Conservation (phyloP, 805 yeast genomes). For the Priceomyces melissophilus region DNA sequence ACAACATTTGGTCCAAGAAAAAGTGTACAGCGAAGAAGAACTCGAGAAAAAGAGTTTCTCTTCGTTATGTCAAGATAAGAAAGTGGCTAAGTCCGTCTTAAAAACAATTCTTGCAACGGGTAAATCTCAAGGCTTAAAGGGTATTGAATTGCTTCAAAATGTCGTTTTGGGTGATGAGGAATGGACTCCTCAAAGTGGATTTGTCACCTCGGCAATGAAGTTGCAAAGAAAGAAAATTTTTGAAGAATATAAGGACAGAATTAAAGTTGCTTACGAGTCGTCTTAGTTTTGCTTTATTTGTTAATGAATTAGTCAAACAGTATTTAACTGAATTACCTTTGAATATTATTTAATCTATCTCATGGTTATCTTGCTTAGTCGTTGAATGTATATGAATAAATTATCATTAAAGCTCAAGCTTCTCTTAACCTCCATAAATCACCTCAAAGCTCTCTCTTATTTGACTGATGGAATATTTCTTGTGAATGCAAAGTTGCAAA, state of each 20-base stretch:
- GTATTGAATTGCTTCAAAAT: constrained; percentile 82
- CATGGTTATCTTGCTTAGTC: no score
- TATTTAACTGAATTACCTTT: neutral
- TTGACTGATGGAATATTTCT: constrained; percentile 33
- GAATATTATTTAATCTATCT: neutral
- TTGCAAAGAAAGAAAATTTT: constrained; percentile 90
- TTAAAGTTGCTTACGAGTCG: constrained; percentile 57
- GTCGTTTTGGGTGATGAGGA: constrained; percentile 79
- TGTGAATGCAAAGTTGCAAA: constrained; percentile 52
- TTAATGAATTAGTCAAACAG: neutral
- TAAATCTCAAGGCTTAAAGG: constrained; percentile 71
- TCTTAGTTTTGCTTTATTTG: neutral
- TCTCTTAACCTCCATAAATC: constrained; percentile 56
- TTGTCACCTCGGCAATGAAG: constrained; percentile 92
- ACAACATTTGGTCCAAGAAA: constrained; percentile 50
- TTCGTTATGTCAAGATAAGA: constrained; percentile 54
- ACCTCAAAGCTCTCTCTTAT: constrained; percentile 46
- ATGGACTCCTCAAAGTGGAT: constrained; percentile 98
- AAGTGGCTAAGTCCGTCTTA: constrained; percentile 52
- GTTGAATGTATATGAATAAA: no score
- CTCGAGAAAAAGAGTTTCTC: constrained; percentile 41
- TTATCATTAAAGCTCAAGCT: no score
- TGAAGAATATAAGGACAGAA: constrained; percentile 59
- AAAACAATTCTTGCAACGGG: constrained; percentile 71
- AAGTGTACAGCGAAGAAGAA: constrained; percentile 45